A percentile compares a stretch with the other conserved stretches of the same genome.
These are phyloP conservation scores for Neocucurbitaria cava DNA, from an alignment of 2,329 filamentous ascomycete species.

Conservation along the genomic window DNA sequence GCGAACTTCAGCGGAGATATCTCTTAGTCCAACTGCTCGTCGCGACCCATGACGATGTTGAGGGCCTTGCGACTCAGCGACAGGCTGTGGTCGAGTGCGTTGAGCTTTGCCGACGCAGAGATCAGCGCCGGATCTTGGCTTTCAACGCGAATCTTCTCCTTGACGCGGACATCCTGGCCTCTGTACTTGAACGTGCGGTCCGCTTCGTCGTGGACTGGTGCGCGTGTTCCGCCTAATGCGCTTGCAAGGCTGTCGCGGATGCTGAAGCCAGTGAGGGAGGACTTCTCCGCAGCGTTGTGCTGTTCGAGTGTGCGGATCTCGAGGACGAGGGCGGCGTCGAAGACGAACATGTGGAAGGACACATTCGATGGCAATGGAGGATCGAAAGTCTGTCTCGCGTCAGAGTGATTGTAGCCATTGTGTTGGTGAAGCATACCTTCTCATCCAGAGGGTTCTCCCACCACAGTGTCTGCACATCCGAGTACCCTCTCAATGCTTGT, in stretches of 20 bases:
- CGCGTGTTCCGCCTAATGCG: slow-evolving; percentile 52
- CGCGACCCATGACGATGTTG: slow-evolving; percentile 77
- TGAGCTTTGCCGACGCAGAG: slow-evolving; percentile 82
- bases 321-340: slow-evolving; percentile 64
- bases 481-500: slow-evolving; percentile 63
- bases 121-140: slow-evolving; percentile 88
- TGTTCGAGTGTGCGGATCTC: slow-evolving; percentile 73
- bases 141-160: slow-evolving; percentile 88
- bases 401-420: neutral
- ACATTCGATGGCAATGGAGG: slow-evolving; percentile 70
- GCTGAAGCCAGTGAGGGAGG: slow-evolving; percentile 55
- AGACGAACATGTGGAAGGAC: slow-evolving; percentile 71
- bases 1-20: slow-evolving; percentile 18
- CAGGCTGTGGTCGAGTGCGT: slow-evolving; percentile 76
- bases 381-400: slow-evolving; percentile 59
- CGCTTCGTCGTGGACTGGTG: slow-evolving; percentile 66
- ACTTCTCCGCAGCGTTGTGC: slow-evolving; percentile 37
- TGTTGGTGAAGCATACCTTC: slow-evolving; percentile 57
- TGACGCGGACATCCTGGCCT: slow-evolving; percentile 78
- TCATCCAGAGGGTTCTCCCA: slow-evolving; percentile 62
- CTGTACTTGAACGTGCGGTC: slow-evolving; percentile 75
- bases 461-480: slow-evolving; percentile 61
- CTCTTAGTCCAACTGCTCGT: slow-evolving; percentile 48
- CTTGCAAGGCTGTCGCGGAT: slow-evolving; percentile 62
- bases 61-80: slow-evolving; percentile 74